Evolutionary conservation across 495 filamentous ascomycete genomes (phyloP), one percentile per base, ranked within the genome.

Genomic region (Neurospora sublineolata): DNA sequence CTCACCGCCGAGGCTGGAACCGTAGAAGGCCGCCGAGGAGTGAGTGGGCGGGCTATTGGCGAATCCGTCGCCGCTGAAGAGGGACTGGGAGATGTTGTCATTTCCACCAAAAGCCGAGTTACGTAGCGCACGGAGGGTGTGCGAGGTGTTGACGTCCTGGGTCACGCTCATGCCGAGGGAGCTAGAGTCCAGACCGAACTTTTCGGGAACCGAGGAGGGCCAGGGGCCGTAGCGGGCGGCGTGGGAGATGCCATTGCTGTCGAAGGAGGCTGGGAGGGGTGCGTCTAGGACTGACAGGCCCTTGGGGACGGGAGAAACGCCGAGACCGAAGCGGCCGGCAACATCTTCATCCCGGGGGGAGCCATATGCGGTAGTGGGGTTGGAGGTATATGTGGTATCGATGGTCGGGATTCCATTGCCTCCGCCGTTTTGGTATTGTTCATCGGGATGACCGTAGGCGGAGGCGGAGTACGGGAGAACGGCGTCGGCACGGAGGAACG

Each of bases 231-330:
- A 92, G 68, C 94, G 87, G 33, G 95, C 94, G 70, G 92, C 92
- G 77, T 93, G 91, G 7, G 94, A 97, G 23, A 97, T 92, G 58
- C 95, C 95, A 75, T 98, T 94, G 77, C 93, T 97, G 79, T 98
- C 96, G 77, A 99, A 97, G 1, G 95, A 98, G 12, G 93, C 93
- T 10, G 95, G 95, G 33, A 99, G 88, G 3, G 93, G 93, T 8
- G 94, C 96, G 84, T 99, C 95, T 23, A 97, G 87, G n/a, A 93
- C 92, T 60, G 88, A 96, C 52, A 94, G 86, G 10, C 88, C 89
- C 76, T 87, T 89, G 11, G 79, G 79, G 80, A 79, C 86, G 30
- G 94, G 93, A n/a, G 94, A 94, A 72, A 93, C 86, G 33, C 91
- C 90, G 38, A 90, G 84, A 74, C 80, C 90, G 81, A 84, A 85